These are phyloP conservation scores for Ceratocystis huliohia DNA, from an alignment of 2,329 filamentous ascomycete genomes.

Conservation along the genomic window DNA sequence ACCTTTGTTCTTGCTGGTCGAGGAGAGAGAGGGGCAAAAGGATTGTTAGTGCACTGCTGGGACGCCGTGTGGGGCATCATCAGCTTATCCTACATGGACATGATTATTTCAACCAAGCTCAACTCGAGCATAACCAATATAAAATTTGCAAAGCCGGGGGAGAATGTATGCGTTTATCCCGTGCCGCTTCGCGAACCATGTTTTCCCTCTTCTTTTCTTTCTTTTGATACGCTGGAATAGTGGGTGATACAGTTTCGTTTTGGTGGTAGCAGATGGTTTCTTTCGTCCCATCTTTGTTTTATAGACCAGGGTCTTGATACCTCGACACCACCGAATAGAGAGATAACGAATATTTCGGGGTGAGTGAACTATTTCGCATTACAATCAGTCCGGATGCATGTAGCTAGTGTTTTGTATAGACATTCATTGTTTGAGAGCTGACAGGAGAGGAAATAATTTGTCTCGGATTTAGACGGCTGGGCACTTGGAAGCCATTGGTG, in stretches of 20 bases:
- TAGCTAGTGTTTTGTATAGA: neutral
- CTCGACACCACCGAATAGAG: neutral
- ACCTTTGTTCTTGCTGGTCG: neutral
- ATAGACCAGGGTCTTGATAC: conserved; percentile 10
- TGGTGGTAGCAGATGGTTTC: neutral
- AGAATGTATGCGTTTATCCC: neutral
- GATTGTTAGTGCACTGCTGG: neutral
- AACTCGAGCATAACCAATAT: neutral
- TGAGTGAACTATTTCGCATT: neutral
- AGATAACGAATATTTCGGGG: neutral
- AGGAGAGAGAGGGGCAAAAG: neutral
- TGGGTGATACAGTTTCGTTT: neutral
- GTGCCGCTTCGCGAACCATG: neutral
- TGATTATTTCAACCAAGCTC: neutral
- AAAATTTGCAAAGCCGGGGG: neutral
- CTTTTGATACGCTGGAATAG: neutral
- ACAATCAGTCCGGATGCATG: neutral
- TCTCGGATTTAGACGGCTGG: neutral
- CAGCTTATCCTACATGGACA: neutral
- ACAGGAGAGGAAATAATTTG: neutral
- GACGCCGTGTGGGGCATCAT: neutral
- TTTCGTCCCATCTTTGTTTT: conserved; percentile 14
- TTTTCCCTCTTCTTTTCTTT: neutral
- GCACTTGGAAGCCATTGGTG: too few species aligned
- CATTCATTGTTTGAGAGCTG: neutral